A percentile compares a stretch with the other conserved stretches of the same genome.
phyloP scores from a whole-genome alignment of 805 yeast genomes.

The Cyberlindnera americana region DNA sequence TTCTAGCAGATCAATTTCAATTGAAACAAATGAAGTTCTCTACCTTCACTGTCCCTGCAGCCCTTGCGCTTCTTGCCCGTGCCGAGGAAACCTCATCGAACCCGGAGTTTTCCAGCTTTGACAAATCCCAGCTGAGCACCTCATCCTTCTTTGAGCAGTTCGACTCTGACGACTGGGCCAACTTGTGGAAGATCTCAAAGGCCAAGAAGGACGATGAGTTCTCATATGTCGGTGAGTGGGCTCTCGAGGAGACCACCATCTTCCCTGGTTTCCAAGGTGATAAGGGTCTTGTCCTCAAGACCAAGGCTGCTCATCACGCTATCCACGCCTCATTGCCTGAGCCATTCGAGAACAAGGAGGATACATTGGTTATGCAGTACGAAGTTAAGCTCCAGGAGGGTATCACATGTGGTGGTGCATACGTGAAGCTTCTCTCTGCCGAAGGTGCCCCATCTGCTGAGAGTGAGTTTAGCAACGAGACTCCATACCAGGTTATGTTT shows the following conservation, averaged over 20 bases:
- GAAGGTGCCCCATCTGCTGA: conserved; percentile 35
- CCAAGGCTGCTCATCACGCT: conserved; percentile 79
- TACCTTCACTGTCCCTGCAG: conserved; percentile 22
- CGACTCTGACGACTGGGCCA: conserved; percentile 34
- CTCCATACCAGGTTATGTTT: conserved; percentile 85
- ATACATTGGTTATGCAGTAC: conserved; percentile 79
- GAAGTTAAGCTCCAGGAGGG: conserved; percentile 84
- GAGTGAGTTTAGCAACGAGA: conserved; percentile 52
- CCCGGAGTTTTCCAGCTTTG: conserved; percentile 37
- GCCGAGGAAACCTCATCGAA: conserved; percentile 10
- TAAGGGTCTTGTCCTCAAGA: conserved; percentile 70
- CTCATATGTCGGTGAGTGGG: conserved; percentile 73
- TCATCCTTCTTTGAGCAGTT: conserved; percentile 69
- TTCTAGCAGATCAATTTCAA: too few relatives aligned
- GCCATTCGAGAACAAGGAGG: conserved; percentile 55
- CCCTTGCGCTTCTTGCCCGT: conserved; percentile 21
- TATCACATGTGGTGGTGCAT: conserved; percentile 85
- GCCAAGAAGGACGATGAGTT: conserved; percentile 50
- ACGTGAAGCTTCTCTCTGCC: conserved; percentile 64
- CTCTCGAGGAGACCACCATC: conserved; percentile 55
- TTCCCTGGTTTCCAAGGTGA: conserved; percentile 63
- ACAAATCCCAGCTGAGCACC: conserved; percentile 31
- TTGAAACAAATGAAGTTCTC: conserved; percentile 22
- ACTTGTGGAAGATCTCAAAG: conserved; percentile 59
- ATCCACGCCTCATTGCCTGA: conserved; percentile 59